These are phyloP conservation scores for Vaccinium macrocarpon DNA, from an alignment of 148 eudicot genomes.

Conservation along the genomic window DNA sequence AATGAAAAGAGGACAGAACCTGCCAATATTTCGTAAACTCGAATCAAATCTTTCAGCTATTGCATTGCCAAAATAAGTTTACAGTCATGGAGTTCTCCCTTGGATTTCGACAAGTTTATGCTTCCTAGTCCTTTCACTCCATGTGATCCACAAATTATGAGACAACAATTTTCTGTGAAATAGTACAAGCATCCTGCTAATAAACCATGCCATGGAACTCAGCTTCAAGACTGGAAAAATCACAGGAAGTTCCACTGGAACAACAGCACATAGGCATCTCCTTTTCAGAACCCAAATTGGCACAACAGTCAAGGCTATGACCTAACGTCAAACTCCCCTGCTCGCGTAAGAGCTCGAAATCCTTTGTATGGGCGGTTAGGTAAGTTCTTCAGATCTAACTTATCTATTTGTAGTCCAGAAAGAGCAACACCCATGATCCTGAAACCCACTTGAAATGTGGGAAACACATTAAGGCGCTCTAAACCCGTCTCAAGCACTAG, in stretches of 20 bases:
- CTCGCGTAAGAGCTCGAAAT: conserved; percentile 77
- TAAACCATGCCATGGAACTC: background rate
- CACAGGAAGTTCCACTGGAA: conserved; percentile 6
- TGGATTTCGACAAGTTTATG: background rate
- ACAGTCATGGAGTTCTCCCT: background rate
- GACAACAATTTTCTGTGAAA: background rate
- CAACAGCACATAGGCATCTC: background rate
- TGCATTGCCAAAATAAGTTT: background rate
- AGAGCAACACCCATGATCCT: conserved; percentile 87
- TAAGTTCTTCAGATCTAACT: conserved; percentile 61
- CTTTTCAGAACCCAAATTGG: background rate
- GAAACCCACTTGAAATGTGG: conserved; percentile 74
- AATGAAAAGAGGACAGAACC: background rate
- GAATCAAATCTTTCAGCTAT: background rate
- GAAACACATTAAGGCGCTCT: conserved; percentile 69
- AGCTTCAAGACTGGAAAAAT: background rate
- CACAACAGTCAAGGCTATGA: conserved; percentile 35
- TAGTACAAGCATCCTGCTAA: background rate
- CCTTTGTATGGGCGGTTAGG: conserved; percentile 81
- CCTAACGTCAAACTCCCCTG: conserved; percentile 82
- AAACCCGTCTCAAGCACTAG: conserved; percentile 68
- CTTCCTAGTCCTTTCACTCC: background rate
- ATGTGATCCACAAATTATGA: background rate
- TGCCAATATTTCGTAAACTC: background rate
- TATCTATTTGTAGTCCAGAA: conserved; percentile 77